Base-by-base conservation (phyloP, 352 stramenopile genomes). In the Phytophthora citricola region DNA sequence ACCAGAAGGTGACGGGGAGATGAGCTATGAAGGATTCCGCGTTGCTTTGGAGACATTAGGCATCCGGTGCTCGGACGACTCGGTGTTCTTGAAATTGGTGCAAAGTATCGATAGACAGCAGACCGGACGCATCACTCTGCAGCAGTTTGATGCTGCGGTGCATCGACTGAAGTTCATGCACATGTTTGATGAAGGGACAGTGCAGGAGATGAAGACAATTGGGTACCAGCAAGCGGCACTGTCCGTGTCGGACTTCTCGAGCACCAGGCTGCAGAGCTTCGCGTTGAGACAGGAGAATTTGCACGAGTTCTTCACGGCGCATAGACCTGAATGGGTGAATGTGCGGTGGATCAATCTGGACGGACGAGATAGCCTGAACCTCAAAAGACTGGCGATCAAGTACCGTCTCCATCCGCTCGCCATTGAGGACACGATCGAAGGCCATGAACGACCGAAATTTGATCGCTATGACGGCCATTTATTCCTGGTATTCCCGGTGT, bases 331-430 rank as follows among this genome's bases (percentile, higher is more conserved):
- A 12, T 95, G 88, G 88, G 87, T 92, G n/a, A 89, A 82, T 4
- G 83, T 93, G 41, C 89, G 89, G 11, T 96, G 87, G 87, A 95
- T 95, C 59, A 94, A 96, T 70, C 67, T 96, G 50, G 80, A 92
- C 61, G 81, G 85, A 40, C 81, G 82, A 54, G 83, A 92, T 69
- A 91, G 81, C 29, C 51, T 95, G 12, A 92, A 91, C 45, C 85
- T 96, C 47, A 95, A 94, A 64, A 79, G 86, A 22, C 70, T 95
- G 24, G 87, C 89, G 47, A 95, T 96, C 72, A 96, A 95, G 73
- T 93, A 95, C 65, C 78, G 85, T 17, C 69, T 96, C 7, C 89
- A 96, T 48, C 89, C 89, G 14, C 75, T 96, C 0, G 89, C 87
- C 2, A 85, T 96, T 17, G 89, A 96, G 56, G 89, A 96, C 58